Percentiles rank a stretch among this genome's conserved stretches.
These are phyloP conservation scores for Sugiyamaella valdiviana DNA, from an alignment of 805 yeast genomes.

Conservation along the genomic window DNA sequence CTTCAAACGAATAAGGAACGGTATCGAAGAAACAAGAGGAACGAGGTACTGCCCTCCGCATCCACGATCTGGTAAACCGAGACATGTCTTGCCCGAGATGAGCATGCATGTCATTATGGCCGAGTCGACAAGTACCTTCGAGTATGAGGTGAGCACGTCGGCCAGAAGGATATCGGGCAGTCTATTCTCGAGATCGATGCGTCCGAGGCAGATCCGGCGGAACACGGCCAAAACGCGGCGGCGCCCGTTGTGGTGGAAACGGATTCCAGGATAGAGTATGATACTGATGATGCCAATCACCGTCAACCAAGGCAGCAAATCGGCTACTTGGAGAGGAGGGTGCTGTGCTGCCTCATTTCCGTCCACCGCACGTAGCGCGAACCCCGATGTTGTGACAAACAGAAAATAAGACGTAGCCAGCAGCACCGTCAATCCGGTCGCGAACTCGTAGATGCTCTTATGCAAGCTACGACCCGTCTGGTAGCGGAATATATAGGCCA, in stretches of 20 bases:
- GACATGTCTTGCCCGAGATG: slow-evolving; percentile 32
- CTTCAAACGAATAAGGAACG: slow-evolving; percentile 66
- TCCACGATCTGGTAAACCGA: slow-evolving; percentile 33
- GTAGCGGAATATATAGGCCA: slow-evolving; percentile 21
- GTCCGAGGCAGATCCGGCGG: slow-evolving; percentile 49
- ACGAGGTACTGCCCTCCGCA: slow-evolving; percentile 35
- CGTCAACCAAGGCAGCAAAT: slow-evolving; percentile 37
- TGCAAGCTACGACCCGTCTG: slow-evolving; percentile 25
- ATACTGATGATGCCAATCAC: slow-evolving; percentile 32
- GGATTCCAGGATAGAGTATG: slow-evolving; percentile 35
- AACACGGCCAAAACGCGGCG: slow-evolving; percentile 40
- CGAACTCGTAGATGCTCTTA: slow-evolving; percentile 34
- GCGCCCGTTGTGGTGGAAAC: slow-evolving; percentile 33
- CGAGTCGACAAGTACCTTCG: slow-evolving; percentile 69
- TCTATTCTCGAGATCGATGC: slow-evolving; percentile 50
- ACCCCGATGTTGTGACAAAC: background rate
- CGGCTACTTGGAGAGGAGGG: slow-evolving; percentile 13
- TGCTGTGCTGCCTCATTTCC: slow-evolving; percentile 6
- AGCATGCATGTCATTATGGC: slow-evolving; percentile 49
- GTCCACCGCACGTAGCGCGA: background rate
- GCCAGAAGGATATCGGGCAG: slow-evolving; percentile 77
- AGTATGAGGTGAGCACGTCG: slow-evolving; percentile 78
- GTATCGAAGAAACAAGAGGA: slow-evolving; percentile 41
- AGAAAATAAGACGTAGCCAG: background rate
- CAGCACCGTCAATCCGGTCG: slow-evolving; percentile 29